These are phyloP conservation scores for Pholiota conissans DNA, from an alignment of 768 basidiomycete species.

Conservation along the genomic window DNA sequence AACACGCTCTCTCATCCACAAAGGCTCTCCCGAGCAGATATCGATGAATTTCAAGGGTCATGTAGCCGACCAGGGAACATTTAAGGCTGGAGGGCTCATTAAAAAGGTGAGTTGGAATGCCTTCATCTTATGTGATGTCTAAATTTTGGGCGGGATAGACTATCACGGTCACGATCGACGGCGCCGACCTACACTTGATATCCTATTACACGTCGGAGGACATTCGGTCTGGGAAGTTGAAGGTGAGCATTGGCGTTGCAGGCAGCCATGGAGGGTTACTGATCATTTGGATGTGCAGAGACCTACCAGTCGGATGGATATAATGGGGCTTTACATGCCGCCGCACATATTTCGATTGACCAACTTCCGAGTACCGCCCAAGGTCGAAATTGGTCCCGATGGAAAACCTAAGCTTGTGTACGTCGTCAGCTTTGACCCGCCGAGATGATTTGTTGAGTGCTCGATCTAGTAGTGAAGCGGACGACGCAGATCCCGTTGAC, in stretches of 20 bases:
- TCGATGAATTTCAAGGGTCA: constrained; percentile 31
- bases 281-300: constrained; percentile 33
- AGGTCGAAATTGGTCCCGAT: constrained; percentile 72
- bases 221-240: constrained; percentile 66
- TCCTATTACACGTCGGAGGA: constrained; percentile 85
- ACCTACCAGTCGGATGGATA: constrained; percentile 69
- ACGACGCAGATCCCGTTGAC: constrained; percentile 44
- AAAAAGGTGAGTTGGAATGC: constrained; percentile 59
- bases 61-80: constrained; percentile 52
- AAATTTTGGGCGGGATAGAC: constrained; percentile 46
- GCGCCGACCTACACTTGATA: constrained; percentile 79
- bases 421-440: constrained; percentile 24
- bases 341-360: constrained; percentile 76
- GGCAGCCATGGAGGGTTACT: background rate
- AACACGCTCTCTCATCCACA: constrained; percentile 35
- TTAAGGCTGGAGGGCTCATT: constrained; percentile 73
- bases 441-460: constrained; percentile 13
- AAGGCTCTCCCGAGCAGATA: constrained; percentile 41
- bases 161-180: constrained; percentile 81
- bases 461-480: constrained; percentile 37
- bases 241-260: constrained; percentile 29
- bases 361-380: constrained; percentile 83
- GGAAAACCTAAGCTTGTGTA: constrained; percentile 67
- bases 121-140: background rate
- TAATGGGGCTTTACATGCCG: constrained; percentile 72